These are phyloP conservation scores for Nicotiana rustica DNA, from an alignment of 305 asterid species.

Conservation along the genomic window DNA sequence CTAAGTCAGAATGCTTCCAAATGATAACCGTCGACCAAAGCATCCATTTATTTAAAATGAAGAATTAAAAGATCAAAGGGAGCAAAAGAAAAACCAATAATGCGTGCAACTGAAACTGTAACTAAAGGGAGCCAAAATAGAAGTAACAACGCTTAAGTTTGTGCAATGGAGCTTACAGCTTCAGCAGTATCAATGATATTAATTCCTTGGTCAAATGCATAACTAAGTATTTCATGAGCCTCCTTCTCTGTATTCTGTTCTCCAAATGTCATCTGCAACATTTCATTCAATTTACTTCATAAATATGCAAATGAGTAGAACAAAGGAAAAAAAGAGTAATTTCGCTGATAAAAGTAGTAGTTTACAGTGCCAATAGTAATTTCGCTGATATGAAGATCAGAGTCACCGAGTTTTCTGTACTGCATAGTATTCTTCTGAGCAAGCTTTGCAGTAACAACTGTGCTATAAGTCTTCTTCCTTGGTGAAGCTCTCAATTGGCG, in stretches of 20 bases:
- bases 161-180: conserved; percentile 52
- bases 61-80: too few relatives aligned
- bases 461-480: conserved; percentile 28
- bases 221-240: conserved; percentile 84
- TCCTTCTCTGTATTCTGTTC: conserved; percentile 95
- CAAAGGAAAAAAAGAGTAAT: too few relatives aligned
- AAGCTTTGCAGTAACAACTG: conserved; percentile 45
- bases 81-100: too few relatives aligned
- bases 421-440: conserved; percentile 55
- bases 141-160: not conserved
- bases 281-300: not conserved
- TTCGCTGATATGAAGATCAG: conserved; percentile 89
- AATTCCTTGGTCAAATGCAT: conserved; percentile 81
- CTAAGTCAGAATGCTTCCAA: too few relatives aligned
- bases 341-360: too few relatives aligned
- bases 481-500: conserved; percentile 37
- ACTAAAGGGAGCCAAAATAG: too few relatives aligned
- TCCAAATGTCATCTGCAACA: conserved; percentile 89
- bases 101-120: too few relatives aligned
- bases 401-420: conserved; percentile 84
- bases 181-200: conserved; percentile 87
- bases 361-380: conserved; percentile 89
- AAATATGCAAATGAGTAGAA: not conserved
- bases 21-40: too few relatives aligned
- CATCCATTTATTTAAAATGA: too few relatives aligned